These are phyloP conservation scores for Talaromyces sp. DNA, from an alignment of 2,329 filamentous ascomycete species.

Conservation along the genomic window DNA sequence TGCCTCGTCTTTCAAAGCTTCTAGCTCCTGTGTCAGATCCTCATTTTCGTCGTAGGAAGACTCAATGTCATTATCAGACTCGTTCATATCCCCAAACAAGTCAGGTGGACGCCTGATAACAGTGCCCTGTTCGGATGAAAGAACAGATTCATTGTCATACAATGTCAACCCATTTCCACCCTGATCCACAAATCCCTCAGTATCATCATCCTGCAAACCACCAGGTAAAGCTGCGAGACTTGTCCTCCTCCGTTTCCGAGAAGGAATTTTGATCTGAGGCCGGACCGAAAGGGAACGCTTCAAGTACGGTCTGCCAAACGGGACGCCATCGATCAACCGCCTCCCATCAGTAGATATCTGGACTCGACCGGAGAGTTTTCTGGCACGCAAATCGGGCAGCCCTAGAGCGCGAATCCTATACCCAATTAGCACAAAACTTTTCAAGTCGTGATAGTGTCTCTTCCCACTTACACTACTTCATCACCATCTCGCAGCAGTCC, in stretches of 20 bases:
- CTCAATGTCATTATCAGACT: constrained; percentile 25
- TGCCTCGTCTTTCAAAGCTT: constrained; percentile 40
- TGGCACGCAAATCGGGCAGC: constrained; percentile 65
- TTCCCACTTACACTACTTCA: constrained; percentile 62
- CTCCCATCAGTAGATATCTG: constrained; percentile 76
- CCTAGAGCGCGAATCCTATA: constrained; percentile 71
- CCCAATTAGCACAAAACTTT: not conserved
- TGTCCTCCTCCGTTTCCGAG: constrained; percentile 61
- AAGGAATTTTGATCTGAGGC: constrained; percentile 65
- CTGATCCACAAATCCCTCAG: constrained; percentile 11
- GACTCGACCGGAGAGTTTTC: constrained; percentile 68
- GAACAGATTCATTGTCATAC: constrained; percentile 20
- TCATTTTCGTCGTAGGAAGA: constrained; percentile 27
- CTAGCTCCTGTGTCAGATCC: constrained; percentile 41
- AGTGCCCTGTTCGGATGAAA: constrained; percentile 26
- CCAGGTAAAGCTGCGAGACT: constrained; percentile 21
- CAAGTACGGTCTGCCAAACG: constrained; percentile 71
- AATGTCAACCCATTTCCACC: constrained; percentile 15
- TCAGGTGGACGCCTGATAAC: constrained; percentile 29
- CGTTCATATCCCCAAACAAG: constrained; percentile 21
- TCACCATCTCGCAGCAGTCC: constrained; percentile 75
- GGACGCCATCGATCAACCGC: constrained; percentile 77
- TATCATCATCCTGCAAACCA: constrained; percentile 21
- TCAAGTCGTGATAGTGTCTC: not conserved
- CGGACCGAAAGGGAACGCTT: constrained; percentile 52